Conservation (phyloP, 495 filamentous ascomycete species). For the Penicillium steckii region DNA sequence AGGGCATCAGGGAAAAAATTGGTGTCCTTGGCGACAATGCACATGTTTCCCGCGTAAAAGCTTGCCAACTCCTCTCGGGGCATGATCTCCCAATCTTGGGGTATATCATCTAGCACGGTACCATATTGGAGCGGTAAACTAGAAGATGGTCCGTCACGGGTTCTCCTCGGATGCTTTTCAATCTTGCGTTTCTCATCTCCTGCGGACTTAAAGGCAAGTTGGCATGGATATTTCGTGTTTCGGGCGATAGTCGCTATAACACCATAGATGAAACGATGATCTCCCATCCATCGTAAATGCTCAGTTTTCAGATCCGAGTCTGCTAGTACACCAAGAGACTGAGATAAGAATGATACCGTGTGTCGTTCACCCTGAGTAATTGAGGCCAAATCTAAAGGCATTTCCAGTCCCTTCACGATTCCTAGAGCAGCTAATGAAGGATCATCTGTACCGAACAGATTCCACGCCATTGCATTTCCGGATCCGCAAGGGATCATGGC, state of each 20-base stretch:
- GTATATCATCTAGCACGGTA: neutral
- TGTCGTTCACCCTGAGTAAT: conserved; percentile 73
- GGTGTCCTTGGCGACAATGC: neutral
- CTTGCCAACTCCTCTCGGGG: neutral
- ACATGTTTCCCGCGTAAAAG: neutral
- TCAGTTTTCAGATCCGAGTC: conserved; percentile 85
- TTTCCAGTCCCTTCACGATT: conserved; percentile 77
- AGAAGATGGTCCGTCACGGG: too few species aligned
- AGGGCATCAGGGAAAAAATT: neutral
- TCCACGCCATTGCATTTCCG: conserved; percentile 89
- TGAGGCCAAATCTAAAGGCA: conserved; percentile 76
- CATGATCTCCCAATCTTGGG: neutral
- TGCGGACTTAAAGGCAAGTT: neutral
- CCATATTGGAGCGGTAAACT: neutral
- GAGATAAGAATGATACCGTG: conserved; percentile 80
- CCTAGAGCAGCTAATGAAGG: conserved; percentile 70
- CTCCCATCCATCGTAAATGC: conserved; percentile 86
- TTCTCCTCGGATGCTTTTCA: neutral
- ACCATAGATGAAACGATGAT: conserved; percentile 39
- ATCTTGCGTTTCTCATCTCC: neutral
- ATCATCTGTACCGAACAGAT: conserved; percentile 74
- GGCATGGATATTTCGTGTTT: conserved; percentile 21
- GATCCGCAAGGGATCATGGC: conserved; percentile 83
- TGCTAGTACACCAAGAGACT: conserved; percentile 84
- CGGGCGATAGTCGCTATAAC: conserved; percentile 60